phyloP scores from a whole-genome alignment of 768 basidiomycete species.

The Russula ochroleuca region DNA sequence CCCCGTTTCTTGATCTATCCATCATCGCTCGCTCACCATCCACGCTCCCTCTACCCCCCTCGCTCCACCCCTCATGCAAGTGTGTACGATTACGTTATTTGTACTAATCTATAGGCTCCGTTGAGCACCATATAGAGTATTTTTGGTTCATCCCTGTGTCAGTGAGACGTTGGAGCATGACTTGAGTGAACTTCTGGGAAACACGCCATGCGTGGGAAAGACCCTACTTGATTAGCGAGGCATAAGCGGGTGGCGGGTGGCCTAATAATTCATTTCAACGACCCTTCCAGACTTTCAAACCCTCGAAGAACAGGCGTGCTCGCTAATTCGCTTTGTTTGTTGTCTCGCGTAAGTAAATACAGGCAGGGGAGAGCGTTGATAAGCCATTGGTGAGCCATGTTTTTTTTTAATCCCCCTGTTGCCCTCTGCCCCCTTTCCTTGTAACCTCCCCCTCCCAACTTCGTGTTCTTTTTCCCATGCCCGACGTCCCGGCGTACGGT shows the following conservation, averaged over 20 bases:
- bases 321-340: not conserved
- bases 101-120: constrained; percentile 27
- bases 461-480: constrained; percentile 10
- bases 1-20: constrained; percentile 23
- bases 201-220: not conserved
- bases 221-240: constrained; percentile 14
- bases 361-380: not conserved
- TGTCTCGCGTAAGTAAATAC: not conserved
- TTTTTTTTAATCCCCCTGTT: not conserved
- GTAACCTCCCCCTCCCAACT: not conserved
- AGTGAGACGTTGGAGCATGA: not conserved
- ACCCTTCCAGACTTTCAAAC: no score
- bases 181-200: not conserved
- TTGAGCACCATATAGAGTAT: constrained; percentile 25
- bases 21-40: constrained; percentile 24
- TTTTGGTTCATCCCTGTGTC: not conserved
- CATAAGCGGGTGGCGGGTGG: not conserved
- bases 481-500: constrained; percentile 15
- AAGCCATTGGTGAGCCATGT: not conserved
- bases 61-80: constrained; percentile 16
- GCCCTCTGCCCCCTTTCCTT: not conserved
- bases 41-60: not conserved
- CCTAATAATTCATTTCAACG: not conserved
- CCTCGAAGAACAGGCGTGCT: constrained; percentile 8
- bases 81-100: constrained; percentile 29